Base-by-base conservation (phyloP, 1,284 basidiomycete genomes). In the Sphaerobolus stellatus region DNA sequence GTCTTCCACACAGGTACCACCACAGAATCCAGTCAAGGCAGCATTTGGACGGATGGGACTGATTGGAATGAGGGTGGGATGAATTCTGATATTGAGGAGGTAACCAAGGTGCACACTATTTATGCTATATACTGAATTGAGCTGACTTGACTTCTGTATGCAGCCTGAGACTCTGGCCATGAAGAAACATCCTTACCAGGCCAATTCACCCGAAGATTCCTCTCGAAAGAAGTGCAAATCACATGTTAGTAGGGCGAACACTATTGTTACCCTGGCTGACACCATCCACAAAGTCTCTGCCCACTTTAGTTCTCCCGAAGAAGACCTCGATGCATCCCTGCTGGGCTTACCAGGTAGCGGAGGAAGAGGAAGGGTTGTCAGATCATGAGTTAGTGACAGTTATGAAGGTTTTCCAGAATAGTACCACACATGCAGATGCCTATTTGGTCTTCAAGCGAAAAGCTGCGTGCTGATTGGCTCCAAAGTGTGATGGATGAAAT, bases 371-470 rank as follows among this genome's bases (percentile, higher is more conserved):
- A 24, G 56, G 58, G n/a, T 52, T 56, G 20, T 58, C 57, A 22
- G 50, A 55, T 20, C 18, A 57, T 40, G 47, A 56, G 38, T 47
- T 56, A 30, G 46, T 18, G 33, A 18, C 38, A 3, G 57, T 50
- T 18, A 50, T 53, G 6, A 45, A 61, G 30, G 45, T 69, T n/a
- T 61, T 70, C 25, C 50, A 52, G 6, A 30, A 52, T 27, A 61
- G 67, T 30, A 61, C 58, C 5, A 22, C 52, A 11, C 56, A 68
- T 61, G 67, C 65, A 27, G 62, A 69, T 56, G 58, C 59, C 1
- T 60, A 64, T 49, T 52, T 65, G 50, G 59, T 66, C 18, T 65
- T 69, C 27, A 16, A 29, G 9, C 55, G 44, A 9, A 36, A 58
- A 4, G 40, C 24, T 2, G 50, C 46, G 9, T 49, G 51, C 33